Base-by-base conservation (phyloP, 2,329 filamentous ascomycete genomes). In the Orbilia brochopaga region DNA sequence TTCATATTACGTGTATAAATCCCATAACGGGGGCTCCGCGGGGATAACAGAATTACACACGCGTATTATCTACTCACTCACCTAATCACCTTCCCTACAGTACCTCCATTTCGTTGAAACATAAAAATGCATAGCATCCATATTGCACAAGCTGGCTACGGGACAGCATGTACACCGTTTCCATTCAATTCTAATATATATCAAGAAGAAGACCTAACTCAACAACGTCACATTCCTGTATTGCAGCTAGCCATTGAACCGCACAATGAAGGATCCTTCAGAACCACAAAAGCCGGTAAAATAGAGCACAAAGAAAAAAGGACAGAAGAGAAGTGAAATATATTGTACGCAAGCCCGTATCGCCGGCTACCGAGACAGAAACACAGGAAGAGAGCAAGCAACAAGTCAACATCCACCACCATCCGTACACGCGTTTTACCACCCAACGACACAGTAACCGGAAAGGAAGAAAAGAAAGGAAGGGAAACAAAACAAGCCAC, bases 301-400 rank as follows among this genome's bases (percentile, higher is more conserved):
- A 40, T 44, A 30, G 40, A 60, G 44, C 44, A 51, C 57, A 42
- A 60, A 52, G 30, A 51, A 42, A 42, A 50, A 59, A 51, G 42
- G 17, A 19, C n/a, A 60, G 35, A 52, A 50, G 57, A 52, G 50
- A 51, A 48, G 57, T 51, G 27, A 51, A 42, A 17, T 42, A 51
- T 37, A 60, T 50, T 46, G 27, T 17, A 42, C 37, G 37, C 37
- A 42, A 42, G 37, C 37, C 37, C 37, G 15, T 15, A 17, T 42
- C 37, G 37, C 37, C 37, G n/a, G 37, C 37, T 42, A 4, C 37
- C n/a, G 37, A 32, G 44, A 58, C 4, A 23, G 11, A 46, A 44
- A 46, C 46, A 21, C 8, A 50, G 46, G 4, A 23, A n/a, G n/a
- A n/a, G n/a, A n/a, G 27, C 46, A n/a, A 48, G 27, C 1, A 46